Evolutionary conservation across 164 flowering plant species (phyloP).

Genomic region (Protea cynaroides): DNA sequence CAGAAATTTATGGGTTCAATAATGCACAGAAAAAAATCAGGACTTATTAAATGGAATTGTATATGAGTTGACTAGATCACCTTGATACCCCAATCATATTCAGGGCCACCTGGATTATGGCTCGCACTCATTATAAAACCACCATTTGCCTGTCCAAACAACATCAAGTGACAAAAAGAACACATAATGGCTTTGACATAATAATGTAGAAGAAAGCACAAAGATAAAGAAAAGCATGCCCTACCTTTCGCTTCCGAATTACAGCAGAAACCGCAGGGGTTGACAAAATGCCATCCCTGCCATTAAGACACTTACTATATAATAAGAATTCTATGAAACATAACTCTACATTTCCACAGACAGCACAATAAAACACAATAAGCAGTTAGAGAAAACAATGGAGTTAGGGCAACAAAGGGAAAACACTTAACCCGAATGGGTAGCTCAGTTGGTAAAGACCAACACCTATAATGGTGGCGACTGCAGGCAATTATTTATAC

Average conservation of each 20-base stretch:
- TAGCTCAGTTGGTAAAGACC: no score
- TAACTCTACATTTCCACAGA: no score
- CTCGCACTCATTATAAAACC: conserved; percentile 99
- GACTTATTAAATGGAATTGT: background rate
- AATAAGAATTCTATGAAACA: no score
- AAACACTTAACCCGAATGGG: no score
- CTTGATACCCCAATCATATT: conserved; percentile 99
- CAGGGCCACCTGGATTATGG: conserved; percentile 99
- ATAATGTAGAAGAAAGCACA: conserved; percentile 3
- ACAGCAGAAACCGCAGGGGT: conserved; percentile 99
- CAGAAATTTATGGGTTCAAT: background rate
- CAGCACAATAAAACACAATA: background rate
- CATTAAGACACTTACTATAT: conserved; percentile 14
- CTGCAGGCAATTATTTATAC: no score
- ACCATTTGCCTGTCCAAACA: conserved; percentile 79
- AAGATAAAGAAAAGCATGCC: conserved; percentile 7
- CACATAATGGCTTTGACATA: background rate
- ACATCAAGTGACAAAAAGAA: background rate
- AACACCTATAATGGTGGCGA: no score
- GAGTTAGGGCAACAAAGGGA: no score
- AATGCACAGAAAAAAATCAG: background rate
- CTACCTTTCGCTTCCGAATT: conserved; percentile 81
- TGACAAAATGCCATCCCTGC: conserved; percentile 94
- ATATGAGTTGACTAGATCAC: conserved; percentile 27
- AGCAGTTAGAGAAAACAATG: background rate